Evolutionary conservation across 345 rosid species (phyloP), one percentile per base, ranked within the genome.

Genomic region (Hypericum perforatum): DNA sequence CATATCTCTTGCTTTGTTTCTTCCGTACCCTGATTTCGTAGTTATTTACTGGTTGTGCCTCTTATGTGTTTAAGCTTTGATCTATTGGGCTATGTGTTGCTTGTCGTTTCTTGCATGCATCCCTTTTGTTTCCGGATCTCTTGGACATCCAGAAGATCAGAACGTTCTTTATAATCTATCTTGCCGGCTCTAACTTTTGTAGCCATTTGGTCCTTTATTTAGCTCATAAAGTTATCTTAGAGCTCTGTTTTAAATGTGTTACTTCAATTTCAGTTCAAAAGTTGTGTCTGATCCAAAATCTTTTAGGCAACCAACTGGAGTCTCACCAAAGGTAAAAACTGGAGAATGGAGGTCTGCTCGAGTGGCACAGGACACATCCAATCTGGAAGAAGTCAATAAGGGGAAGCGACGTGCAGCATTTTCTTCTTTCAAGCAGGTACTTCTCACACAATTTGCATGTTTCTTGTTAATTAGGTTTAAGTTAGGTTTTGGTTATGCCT

Each of bases 341-440:
- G 83, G 82, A 56, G 56, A 65, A 13, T 89, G 97, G 91, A 79
- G 70, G 16, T 74, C 87, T 41, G 84, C 80, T 32, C 81, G 78
- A 73, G 49, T 59, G 49, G 74, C 49, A 41, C 62, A 70, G 55
- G 41, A 52, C 41, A 62, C 49, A 16, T 43, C 47, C 13, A 63
- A 59, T 41, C 63, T 45, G 57, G 58, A 63, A 57, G 48, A 56
- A 45, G 37, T 52, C 22, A 39, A 11, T 11, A 52, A 47, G 67
- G 58, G 70, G 56, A 61, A 57, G 41, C 68, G 50, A 50, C 63
- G 47, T 62, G 76, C 59, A 54, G 64, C 57, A 53, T 57, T 58
- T 59, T 63, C 78, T 59, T 61, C 68, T 37, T 45, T 13, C 57
- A 60, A 45, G 43, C 73, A 61, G 76, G 75, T 80, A 68, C 60